These are phyloP conservation scores for Camelina hispida DNA, from an alignment of 345 rosid genomes.

Conservation along the genomic window DNA sequence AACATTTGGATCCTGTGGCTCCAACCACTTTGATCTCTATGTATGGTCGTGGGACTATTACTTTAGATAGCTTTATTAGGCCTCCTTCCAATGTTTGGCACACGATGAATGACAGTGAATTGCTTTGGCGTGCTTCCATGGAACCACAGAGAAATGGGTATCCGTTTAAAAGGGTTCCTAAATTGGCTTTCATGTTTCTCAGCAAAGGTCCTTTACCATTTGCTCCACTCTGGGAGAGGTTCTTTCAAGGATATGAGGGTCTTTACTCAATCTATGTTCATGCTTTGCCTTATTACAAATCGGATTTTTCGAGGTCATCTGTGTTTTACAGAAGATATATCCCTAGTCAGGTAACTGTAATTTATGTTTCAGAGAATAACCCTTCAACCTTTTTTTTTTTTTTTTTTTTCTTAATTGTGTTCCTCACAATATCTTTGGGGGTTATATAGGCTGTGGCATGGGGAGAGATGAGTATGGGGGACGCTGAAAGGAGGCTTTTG, in stretches of 20 bases:
- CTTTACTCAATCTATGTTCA: constrained; percentile 78
- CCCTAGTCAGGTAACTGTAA: constrained; percentile 82
- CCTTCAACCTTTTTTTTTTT: neutral
- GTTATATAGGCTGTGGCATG: constrained; percentile 68
- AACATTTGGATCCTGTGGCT: constrained; percentile 41
- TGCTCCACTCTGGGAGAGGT: constrained; percentile 91
- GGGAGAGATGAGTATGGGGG: constrained; percentile 97
- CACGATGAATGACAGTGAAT: constrained; percentile 71
- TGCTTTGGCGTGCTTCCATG: constrained; percentile 88
- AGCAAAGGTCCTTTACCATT: constrained; percentile 86
- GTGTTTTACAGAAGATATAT: constrained; percentile 77
- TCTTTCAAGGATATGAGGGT: constrained; percentile 71
- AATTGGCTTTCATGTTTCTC: constrained; percentile 95
- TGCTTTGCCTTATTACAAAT: constrained; percentile 62
- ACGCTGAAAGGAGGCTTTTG: constrained; percentile 88
- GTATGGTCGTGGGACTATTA: constrained; percentile 39
- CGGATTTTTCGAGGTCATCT: constrained; percentile 57
- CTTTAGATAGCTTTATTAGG: constrained; percentile 54
- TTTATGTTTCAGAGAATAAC: neutral
- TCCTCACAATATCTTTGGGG: neutral
- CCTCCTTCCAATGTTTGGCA: constrained; percentile 66
- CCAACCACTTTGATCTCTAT: constrained; percentile 46
- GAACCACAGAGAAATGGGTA: constrained; percentile 57
- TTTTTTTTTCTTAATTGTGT: too few relatives aligned
- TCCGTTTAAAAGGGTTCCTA: constrained; percentile 78